phyloP scores from a whole-genome alignment of 169 alveolate genomes.

The Theileria parva region DNA sequence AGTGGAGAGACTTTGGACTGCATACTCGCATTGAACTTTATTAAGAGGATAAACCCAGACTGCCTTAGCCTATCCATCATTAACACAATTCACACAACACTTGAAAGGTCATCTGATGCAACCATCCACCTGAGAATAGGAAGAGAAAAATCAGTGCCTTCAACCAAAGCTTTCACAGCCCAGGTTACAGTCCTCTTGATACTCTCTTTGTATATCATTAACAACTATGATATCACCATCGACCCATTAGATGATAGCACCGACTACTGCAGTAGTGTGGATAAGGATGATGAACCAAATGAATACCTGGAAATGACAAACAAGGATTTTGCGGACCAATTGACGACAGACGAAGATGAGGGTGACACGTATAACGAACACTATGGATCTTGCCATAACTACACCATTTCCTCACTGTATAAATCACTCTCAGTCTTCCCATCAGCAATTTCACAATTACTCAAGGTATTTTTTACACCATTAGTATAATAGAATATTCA shows the following conservation, averaged over 20 bases:
- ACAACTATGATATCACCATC: slow-evolving; percentile 1
- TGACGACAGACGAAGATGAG: slow-evolving; percentile 5
- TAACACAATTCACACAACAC: slow-evolving; percentile 85
- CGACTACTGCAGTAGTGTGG: slow-evolving; percentile 1
- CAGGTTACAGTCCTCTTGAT: slow-evolving; percentile 63
- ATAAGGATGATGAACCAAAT: not conserved
- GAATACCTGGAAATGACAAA: not conserved
- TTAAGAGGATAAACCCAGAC: slow-evolving; percentile 49
- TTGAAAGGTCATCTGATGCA: slow-evolving; percentile 83
- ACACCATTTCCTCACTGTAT: not conserved
- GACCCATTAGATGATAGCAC: not conserved
- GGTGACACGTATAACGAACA: not conserved
- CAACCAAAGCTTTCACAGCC: slow-evolving; percentile 95
- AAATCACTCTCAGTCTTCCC: not conserved
- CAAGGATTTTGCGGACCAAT: not conserved
- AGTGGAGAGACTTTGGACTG: slow-evolving; percentile 97
- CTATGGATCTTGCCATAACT: not conserved
- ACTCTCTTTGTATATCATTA: slow-evolving; percentile 30
- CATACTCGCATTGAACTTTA: slow-evolving; percentile 34
- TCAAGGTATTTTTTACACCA: not conserved
- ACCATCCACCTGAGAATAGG: slow-evolving; percentile 95
- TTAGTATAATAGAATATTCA: too few relatives aligned
- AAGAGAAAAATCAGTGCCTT: slow-evolving; percentile 96
- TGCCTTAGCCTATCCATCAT: slow-evolving; percentile 81
- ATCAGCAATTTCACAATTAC: not conserved